Base-by-base conservation (phyloP, 192 early-diverging fungal genomes). In the Podila horticola region DNA sequence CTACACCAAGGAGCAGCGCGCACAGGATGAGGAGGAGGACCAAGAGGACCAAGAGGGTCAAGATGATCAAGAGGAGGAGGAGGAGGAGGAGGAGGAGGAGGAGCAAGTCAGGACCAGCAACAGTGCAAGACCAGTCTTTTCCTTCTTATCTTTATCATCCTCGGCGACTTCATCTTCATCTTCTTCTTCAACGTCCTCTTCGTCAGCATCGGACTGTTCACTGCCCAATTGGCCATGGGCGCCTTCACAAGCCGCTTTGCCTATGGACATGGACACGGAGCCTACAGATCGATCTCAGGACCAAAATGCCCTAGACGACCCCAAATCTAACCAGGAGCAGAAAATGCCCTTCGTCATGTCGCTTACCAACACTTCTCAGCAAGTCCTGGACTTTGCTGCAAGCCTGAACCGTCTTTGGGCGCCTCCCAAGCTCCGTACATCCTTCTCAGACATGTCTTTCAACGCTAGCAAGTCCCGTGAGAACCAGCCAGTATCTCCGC, bases 331-430 rank as follows among this genome's bases (percentile, higher is more conserved):
- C 4, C 41, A 55, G n/a, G 52, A 55, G 52, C 20, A 55, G 52
- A 22, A 55, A 45, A 45, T 4, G 13, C 22, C 22, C 24, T 55
- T 55, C n/a, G 24, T 1, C 22, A 55, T 55, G 22, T 55, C 52
- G 24, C 52, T 55, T 9, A 4, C 20, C 20, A 55, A 55, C n/a
- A 55, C 52, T 2, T 55, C 52, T 26, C 52, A 55, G 24, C 52
- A 55, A 55, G 52, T 55, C 17, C 5, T 55, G 7, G 52, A 55
- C 52, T 55, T 55, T 55, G 4, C 52, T 26, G 52, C 52, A 0
- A 55, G 52, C 11, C 24, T 55, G 52, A 55, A n/a, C 52, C 52
- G 52, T 55, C 52, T 55, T 22, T 55, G 52, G 52, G 20, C 52
- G 20, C 24, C 52, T 26, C 24, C 52, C 24, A 24, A 24, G 20